Base-by-base conservation (phyloP, 2,329 filamentous ascomycete genomes). In the Calycina herbarum region DNA sequence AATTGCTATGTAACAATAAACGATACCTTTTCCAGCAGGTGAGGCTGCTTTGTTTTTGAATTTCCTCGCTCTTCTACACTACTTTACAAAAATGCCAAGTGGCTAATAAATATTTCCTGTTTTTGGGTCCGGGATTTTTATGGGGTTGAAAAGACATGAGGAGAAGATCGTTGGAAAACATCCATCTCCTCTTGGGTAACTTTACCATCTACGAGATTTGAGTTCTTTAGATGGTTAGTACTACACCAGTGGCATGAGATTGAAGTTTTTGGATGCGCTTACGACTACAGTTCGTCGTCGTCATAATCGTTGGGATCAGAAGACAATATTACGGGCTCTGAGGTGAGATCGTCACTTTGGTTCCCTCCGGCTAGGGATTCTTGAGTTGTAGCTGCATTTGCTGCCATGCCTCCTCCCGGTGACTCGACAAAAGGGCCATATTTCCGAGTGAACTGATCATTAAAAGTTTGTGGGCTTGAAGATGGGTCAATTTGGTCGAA, bases 1-100 rank as follows among this genome's bases (percentile, higher is more conserved):
- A 45, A 48, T 58, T 67, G 63, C 68, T 67, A 69, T 73, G 73
- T 73, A 73, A 68, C 69, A 74, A 72, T 69, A 73, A 66, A 66
- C 57, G 66, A 69, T 67, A 67, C 48, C 58, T 68, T 63, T 65
- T 33, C 40, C 63, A 58, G 66, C 60, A 58, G 62, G 60, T n/a
- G 62, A 45, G 8, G 67, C 42, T 20, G 64, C 54, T 20, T 20
- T n/a, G 20, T 38, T 15, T 24, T 45, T 60, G 58, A 27, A 13
- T 27, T 42, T 57, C 17, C 13, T 38, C 27, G 13, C 38, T 42
- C 38, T 29, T 29, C 15, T 45, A 8, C 24, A 20, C 24, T 60
- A 29, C 31, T 42, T 1, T 60, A 33, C 29, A 33, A 13, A 10
- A 38, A 13, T 10, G 58, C 38, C 33, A 60, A 60, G 38, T 60